phyloP scores from a whole-genome alignment of 192 early-diverging fungal genomes.

The Coemansia sp. region DNA sequence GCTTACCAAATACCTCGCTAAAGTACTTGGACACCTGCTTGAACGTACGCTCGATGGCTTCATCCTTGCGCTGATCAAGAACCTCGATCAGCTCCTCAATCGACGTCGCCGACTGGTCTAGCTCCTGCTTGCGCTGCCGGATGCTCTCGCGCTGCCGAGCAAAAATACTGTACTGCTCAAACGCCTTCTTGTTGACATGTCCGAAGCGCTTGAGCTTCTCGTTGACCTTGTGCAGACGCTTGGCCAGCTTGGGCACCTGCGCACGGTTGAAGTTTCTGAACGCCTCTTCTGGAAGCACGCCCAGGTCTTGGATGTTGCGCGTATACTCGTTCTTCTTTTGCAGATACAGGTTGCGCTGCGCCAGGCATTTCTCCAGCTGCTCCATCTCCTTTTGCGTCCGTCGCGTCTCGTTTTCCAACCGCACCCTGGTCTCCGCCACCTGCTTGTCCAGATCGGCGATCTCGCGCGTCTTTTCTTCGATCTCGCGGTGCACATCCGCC shows the following conservation, averaged over 20 bases:
- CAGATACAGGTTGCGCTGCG: conserved; percentile 66
- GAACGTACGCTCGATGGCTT: conserved; percentile 96
- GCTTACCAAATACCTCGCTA: conserved; percentile 80
- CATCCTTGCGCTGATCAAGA: conserved; percentile 94
- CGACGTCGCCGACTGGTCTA: conserved; percentile 77
- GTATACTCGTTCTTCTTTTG: conserved; percentile 86
- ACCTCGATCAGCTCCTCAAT: conserved; percentile 86
- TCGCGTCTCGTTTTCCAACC: conserved; percentile 35
- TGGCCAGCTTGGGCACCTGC: conserved; percentile 58
- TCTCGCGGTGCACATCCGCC: conserved; percentile 32
- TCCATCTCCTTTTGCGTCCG: conserved; percentile 38
- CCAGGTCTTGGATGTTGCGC: conserved; percentile 88
- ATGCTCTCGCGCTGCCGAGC: conserved; percentile 86
- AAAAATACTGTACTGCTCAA: conserved; percentile 96
- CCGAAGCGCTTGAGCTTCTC: conserved; percentile 85
- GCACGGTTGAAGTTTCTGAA: conserved; percentile 64
- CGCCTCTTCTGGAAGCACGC: conserved; percentile 91
- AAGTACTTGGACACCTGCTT: conserved; percentile 89
- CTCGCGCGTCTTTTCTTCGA: conserved; percentile 47
- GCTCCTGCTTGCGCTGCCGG: conserved; percentile 78
- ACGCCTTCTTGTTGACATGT: conserved; percentile 98
- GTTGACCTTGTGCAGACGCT: conserved; percentile 74
- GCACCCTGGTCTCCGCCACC: conserved; percentile 29
- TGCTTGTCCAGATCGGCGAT: conserved; percentile 54
- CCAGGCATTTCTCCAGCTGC: conserved; percentile 72